phyloP scores from a whole-genome alignment of 2,329 filamentous ascomycete species.

The Fusarium circinatum region DNA sequence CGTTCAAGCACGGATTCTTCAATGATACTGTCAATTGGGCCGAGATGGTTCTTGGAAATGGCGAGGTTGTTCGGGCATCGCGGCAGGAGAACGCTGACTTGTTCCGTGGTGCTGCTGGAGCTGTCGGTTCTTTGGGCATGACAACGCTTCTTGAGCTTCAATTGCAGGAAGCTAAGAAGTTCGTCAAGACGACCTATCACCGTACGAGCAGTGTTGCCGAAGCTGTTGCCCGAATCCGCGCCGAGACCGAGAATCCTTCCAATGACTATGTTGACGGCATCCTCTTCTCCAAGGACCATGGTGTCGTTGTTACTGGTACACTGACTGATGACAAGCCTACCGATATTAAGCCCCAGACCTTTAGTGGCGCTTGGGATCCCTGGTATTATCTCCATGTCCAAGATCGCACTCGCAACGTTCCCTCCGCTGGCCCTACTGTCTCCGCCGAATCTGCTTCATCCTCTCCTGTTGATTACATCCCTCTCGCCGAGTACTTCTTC shows the following conservation, averaged over 20 bases:
- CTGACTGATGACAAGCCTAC: slow-evolving; percentile 59
- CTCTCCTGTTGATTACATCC: slow-evolving; percentile 64
- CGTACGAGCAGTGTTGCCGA: slow-evolving; percentile 54
- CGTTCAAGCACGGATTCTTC: slow-evolving; percentile 74
- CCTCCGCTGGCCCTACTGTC: slow-evolving; percentile 29
- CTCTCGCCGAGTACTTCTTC: slow-evolving; percentile 78
- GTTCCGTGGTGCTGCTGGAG: slow-evolving; percentile 73
- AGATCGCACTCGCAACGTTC: slow-evolving; percentile 49
- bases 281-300: slow-evolving; percentile 64
- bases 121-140: slow-evolving; percentile 73
- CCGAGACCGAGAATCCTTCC: slow-evolving; percentile 50
- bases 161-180: slow-evolving; percentile 63
- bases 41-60: slow-evolving; percentile 73
- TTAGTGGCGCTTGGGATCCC: slow-evolving; percentile 69
- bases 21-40: slow-evolving; percentile 69
- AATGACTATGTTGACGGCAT: slow-evolving; percentile 78
- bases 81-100: slow-evolving; percentile 65
- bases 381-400: slow-evolving; percentile 80
- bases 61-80: slow-evolving; percentile 65
- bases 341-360: slow-evolving; percentile 59
- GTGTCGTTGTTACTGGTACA: slow-evolving; percentile 70
- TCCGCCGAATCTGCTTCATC: slow-evolving; percentile 36
- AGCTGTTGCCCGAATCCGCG: slow-evolving; percentile 55
- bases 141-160: slow-evolving; percentile 72
- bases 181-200: slow-evolving; percentile 68